Evolutionary conservation across 768 basidiomycete genomes (phyloP).

Genomic region (Hericium alpestre): DNA sequence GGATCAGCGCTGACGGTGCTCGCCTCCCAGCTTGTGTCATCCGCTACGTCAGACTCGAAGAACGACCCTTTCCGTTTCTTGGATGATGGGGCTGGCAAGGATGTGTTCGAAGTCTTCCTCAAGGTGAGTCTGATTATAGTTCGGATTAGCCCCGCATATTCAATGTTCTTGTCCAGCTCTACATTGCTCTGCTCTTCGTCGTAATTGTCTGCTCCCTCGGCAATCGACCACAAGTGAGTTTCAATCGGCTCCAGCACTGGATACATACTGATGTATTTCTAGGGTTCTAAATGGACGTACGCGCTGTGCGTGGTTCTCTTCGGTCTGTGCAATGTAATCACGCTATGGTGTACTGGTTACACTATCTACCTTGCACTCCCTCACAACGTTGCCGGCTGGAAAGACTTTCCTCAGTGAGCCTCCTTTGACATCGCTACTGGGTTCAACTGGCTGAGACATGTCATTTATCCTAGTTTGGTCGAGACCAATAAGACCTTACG

Average conservation of each 20-base stretch:
- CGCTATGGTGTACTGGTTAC: conserved; percentile 84
- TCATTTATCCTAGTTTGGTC: conserved; percentile 37
- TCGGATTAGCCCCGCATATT: background rate
- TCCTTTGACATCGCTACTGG: too few relatives aligned
- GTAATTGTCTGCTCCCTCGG: conserved; percentile 81
- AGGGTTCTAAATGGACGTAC: conserved; percentile 85
- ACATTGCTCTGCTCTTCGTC: conserved; percentile 77
- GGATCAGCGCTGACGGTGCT: conserved; percentile 16
- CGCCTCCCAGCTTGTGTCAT: conserved; percentile 55
- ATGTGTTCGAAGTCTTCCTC: conserved; percentile 71
- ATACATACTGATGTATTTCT: background rate
- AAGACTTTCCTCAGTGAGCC: conserved; percentile 55
- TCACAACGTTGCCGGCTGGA: conserved; percentile 66
- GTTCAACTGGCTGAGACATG: background rate
- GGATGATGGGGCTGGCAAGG: conserved; percentile 56
- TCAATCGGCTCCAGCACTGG: background rate
- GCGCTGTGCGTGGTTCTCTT: conserved; percentile 66
- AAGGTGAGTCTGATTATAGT: conserved; percentile 22
- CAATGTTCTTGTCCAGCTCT: conserved; percentile 39
- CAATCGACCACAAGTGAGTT: conserved; percentile 63
- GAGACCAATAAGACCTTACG: conserved; percentile 59
- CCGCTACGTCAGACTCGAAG: conserved; percentile 48
- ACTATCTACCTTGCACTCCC: conserved; percentile 82
- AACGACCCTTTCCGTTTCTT: conserved; percentile 77
- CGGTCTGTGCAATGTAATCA: conserved; percentile 67